Evolutionary conservation across 306 rosid species (phyloP).

Genomic region (Dalbergia cultrata): DNA sequence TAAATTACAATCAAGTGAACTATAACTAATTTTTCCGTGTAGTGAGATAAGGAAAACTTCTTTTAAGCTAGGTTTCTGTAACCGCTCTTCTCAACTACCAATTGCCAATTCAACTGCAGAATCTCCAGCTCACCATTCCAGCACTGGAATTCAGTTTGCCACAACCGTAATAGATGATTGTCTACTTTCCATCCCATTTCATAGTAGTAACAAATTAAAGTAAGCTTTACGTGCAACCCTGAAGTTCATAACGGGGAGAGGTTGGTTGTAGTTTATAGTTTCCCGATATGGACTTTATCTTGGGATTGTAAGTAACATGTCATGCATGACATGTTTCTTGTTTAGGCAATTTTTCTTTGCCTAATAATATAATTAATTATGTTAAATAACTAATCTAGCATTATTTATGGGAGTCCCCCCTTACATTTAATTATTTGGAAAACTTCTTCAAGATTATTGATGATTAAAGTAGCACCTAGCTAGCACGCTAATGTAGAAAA

Average conservation of each 20-base stretch:
- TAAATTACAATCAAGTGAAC: neutral
- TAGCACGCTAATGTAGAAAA: neutral
- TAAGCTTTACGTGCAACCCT: neutral
- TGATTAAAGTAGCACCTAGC: neutral
- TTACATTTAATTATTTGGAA: neutral
- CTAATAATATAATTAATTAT: neutral
- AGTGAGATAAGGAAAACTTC: neutral
- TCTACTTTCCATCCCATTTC: constrained; percentile 12
- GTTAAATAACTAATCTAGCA: neutral
- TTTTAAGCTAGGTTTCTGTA: neutral
- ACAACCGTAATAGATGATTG: neutral
- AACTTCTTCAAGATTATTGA: neutral
- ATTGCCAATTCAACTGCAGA: constrained; percentile 28
- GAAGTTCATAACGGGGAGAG: neutral
- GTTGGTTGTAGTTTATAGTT: constrained; percentile 9
- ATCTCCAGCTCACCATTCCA: constrained; percentile 37
- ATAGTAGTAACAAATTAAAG: neutral
- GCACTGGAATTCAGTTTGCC: constrained; percentile 2
- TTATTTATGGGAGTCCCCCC: neutral
- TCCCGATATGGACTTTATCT: neutral
- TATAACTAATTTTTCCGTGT: neutral
- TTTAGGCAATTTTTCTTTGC: neutral
- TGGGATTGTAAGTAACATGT: neutral
- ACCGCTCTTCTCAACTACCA: constrained; percentile 22
- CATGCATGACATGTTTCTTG: neutral